A percentile compares a stretch with the other conserved stretches of the same genome.
phyloP scores from a whole-genome alignment of 768 basidiomycete species.

The Porphyrellus cyaneotinctus region DNA sequence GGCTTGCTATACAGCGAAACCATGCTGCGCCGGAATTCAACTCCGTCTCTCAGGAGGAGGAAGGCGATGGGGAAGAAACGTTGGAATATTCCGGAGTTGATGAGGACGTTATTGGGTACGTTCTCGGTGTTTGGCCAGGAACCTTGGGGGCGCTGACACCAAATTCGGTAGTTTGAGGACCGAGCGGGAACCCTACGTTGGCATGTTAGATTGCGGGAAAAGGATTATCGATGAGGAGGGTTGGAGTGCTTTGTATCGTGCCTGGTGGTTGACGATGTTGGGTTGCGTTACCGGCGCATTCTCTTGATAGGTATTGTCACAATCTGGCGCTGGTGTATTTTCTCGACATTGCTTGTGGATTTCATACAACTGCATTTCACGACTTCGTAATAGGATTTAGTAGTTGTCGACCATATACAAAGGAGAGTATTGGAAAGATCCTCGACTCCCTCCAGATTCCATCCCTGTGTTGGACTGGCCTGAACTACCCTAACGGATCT shows the following conservation, averaged over 20 bases:
- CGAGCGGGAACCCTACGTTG: conserved; percentile 75
- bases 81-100: conserved; percentile 63
- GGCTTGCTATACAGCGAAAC: conserved; percentile 82
- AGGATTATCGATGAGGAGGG: conserved; percentile 80
- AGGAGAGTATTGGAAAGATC: too few relatives aligned
- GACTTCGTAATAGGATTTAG: too few relatives aligned
- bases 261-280: conserved; percentile 80
- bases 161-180: conserved; percentile 51
- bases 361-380: too few relatives aligned
- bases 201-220: conserved; percentile 71
- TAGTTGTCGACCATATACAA: too few relatives aligned
- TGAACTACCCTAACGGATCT: too few relatives aligned
- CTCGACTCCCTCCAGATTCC: too few relatives aligned
- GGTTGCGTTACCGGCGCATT: conserved; percentile 54
- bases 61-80: conserved; percentile 56
- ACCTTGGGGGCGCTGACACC: neutral
- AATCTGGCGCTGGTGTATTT: neutral
- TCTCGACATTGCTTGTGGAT: neutral
- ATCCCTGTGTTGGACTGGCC: too few relatives aligned
- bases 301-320: conserved; percentile 19
- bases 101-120: conserved; percentile 84
- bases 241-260: conserved; percentile 65
- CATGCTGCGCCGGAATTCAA: conserved; percentile 74
- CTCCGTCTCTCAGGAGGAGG: conserved; percentile 69
- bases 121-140: neutral